Base-by-base conservation (phyloP, 768 basidiomycete species). In the Pisolithus albus region DNA sequence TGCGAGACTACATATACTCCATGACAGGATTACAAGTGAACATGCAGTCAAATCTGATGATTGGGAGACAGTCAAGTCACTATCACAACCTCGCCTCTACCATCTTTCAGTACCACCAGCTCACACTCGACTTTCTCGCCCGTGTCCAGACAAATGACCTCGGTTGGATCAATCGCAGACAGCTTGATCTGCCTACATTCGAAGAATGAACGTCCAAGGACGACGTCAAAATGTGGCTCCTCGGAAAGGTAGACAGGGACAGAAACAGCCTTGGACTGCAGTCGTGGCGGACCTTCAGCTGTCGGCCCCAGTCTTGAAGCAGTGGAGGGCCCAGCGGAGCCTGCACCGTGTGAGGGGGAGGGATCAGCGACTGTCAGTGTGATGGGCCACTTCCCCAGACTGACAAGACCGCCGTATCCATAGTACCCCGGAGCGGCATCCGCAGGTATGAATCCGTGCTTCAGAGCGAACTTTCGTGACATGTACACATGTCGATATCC, bases 401-500 rank as follows among this genome's bases (percentile, higher is more conserved):
- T 89, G 50, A 92, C 81, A 8, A 91, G 75, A 4, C 95, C 94
- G 7, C 84, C 79, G 63, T 97, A 99, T n/a, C 96, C 95, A 59
- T 94, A 92, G 54, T 85, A 79, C 6, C 96, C 96, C 7, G 91
- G 92, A 1, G 83, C 81, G 51, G 92, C 88, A 56, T 93, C 91
- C 19, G 75, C 72, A 2, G 92, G 90, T 51, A 97, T 88, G 65
- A 99, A 92, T 1, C 85, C 86, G 64, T 96, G 82, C 57, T 83
- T 79, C 55, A 83, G 72, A 2, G 96, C 96, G 62, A 98, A 99
- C 63, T 87, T 86, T 50, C 96, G 81, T 11, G 93, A 96, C 52
- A 99, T 86, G 70, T 99, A 99, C 47, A 97, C 94, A 61, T 94
- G 84, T 13, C 92, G 77, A 67, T 98, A 87, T 16, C 96, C 94